Base-by-base conservation (phyloP, 371 early-diverging fungal genomes). In the Basidiobolus meristosporus region DNA sequence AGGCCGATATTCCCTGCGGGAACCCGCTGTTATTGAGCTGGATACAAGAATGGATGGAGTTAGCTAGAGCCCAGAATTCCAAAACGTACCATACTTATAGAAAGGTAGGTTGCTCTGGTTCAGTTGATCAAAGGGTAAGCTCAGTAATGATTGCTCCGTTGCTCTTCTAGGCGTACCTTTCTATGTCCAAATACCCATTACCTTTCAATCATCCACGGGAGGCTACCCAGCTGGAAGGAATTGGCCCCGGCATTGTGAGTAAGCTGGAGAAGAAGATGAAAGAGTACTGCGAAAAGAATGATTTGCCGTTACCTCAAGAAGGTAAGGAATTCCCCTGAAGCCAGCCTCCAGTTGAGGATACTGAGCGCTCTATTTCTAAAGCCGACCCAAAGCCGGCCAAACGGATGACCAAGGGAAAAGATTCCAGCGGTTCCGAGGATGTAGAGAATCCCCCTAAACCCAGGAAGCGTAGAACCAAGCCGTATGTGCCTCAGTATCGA, bases 401-500 rank as follows among this genome's bases (percentile, higher is more conserved):
- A 21, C 12, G 45, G 22, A 19, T 18, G 18, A 10, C 43, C 46
- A 17, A 39, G 39, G 10, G 32, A 43, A 1, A 59, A 44, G 39
- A 42, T 31, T 19, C 23, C 38, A 21, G 41, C 37, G 11, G 16
- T n/a, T n/a, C n/a, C n/a, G n/a, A n/a, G n/a, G n/a, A n/a, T n/a
- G n/a, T n/a, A n/a, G n/a, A n/a, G n/a, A n/a, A n/a, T n/a, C n/a
- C n/a, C n/a, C n/a, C n/a, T n/a, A n/a, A n/a, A n/a, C n/a, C n/a
- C n/a, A n/a, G n/a, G n/a, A n/a, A n/a, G 38, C 42, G 45, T 19
- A 35, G 33, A 12, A 21, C 44, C 40, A 39, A 64, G 52, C 15
- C 36, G 10, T 91, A 95, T 50, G 65, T 90, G 2, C 96, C 96
- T 5, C 45, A 58, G 12, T 81, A 74, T 47, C 70, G 87, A 19